Evolutionary conservation across 1,284 basidiomycete species (phyloP).

Genomic region (Heterobasidion annosum): DNA sequence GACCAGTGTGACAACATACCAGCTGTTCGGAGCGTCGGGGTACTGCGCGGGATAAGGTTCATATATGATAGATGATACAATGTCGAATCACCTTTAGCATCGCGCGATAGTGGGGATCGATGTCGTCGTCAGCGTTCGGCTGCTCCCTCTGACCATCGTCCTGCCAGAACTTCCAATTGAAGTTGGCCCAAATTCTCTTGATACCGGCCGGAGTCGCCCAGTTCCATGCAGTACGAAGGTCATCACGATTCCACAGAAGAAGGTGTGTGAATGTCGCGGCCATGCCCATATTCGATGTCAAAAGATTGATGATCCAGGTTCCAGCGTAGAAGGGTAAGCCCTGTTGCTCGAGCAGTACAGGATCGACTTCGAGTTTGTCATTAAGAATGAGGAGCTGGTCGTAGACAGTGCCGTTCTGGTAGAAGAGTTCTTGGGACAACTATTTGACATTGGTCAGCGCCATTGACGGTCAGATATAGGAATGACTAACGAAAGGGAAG

Average conservation of each 20-base stretch:
- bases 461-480: background rate
- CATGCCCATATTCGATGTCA: constrained; percentile 29
- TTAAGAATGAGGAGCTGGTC: constrained; percentile 23
- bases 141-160: constrained; percentile 5
- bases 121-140: constrained; percentile 1
- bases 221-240: constrained; percentile 26
- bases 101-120: constrained; percentile 13
- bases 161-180: constrained; percentile 10
- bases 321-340: constrained; percentile 38
- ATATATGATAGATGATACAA: background rate
- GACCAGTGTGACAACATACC: constrained; percentile 41
- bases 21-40: constrained; percentile 16
- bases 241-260: constrained; percentile 35
- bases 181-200: constrained; percentile 20
- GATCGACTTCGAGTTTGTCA: constrained; percentile 33
- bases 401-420: constrained; percentile 28
- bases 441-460: background rate
- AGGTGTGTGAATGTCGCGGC: constrained; percentile 38
- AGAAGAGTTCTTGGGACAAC: constrained; percentile 33
- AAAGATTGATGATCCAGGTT: constrained; percentile 23
- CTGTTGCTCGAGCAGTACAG: constrained; percentile 24
- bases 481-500: constrained; percentile 31
- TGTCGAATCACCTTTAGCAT: constrained; percentile 10
- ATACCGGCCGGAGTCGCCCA: constrained; percentile 13
- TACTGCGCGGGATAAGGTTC: constrained; percentile 3